These are phyloP conservation scores for Talaromyces sp. DNA, from an alignment of 2,329 filamentous ascomycete genomes.

Conservation along the genomic window DNA sequence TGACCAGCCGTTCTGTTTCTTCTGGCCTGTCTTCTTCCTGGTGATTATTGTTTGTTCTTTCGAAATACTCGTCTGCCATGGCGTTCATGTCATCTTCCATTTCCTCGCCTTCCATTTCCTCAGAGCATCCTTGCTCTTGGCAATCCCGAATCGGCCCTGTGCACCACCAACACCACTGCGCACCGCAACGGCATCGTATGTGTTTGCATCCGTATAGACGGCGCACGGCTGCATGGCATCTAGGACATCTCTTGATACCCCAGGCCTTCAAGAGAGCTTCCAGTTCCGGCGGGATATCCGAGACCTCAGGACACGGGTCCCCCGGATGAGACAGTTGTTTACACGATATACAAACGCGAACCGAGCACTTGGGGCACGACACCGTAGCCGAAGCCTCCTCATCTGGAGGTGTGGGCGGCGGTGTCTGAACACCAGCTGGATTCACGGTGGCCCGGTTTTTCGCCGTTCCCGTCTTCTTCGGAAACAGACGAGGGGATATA, in stretches of 20 bases:
- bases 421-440: background rate
- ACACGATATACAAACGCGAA: slow-evolving; percentile 42
- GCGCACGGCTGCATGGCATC: slow-evolving; percentile 44
- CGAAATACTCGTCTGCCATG: slow-evolving; percentile 11
- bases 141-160: slow-evolving; percentile 29
- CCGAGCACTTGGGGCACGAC: slow-evolving; percentile 42
- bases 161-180: slow-evolving; percentile 49
- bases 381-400: slow-evolving; percentile 20
- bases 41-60: background rate
- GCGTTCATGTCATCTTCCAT: slow-evolving; percentile 8
- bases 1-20: slow-evolving; percentile 8
- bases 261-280: slow-evolving; percentile 36
- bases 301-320: slow-evolving; percentile 23
- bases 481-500: slow-evolving; percentile 34
- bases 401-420: slow-evolving; percentile 15
- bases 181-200: slow-evolving; percentile 47
- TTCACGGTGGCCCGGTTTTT: background rate
- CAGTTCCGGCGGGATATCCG: slow-evolving; percentile 31
- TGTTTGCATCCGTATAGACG: slow-evolving; percentile 48
- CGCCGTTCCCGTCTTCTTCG: background rate
- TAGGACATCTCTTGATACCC: slow-evolving; percentile 49
- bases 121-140: slow-evolving; percentile 12
- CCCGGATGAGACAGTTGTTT: slow-evolving; percentile 36
- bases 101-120: slow-evolving; percentile 10
- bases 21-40: background rate